A percentile compares a stretch with the other conserved stretches of the same genome.
Conservation (phyloP, 805 yeast species). For the Yamadazyma insecticola region DNA sequence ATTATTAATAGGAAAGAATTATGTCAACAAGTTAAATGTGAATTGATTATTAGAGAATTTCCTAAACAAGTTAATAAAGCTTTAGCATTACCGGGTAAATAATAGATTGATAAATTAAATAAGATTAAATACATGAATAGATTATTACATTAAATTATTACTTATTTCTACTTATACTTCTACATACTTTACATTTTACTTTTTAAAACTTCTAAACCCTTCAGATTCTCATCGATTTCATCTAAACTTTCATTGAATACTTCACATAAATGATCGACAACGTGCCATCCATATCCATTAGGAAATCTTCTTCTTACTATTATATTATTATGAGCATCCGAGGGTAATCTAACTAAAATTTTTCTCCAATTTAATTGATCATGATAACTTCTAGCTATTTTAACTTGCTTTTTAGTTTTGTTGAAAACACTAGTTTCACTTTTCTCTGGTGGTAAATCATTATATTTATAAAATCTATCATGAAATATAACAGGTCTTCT, state of each 20-base stretch:
- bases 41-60: conserved; percentile 77
- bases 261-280: conserved; percentile 35
- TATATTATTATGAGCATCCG: conserved; percentile 45
- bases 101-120: not conserved
- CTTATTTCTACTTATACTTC: too few relatives aligned
- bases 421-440: conserved; percentile 13
- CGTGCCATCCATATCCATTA: conserved; percentile 47
- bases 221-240: not conserved
- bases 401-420: conserved; percentile 34
- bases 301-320: conserved; percentile 39
- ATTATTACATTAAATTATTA: too few relatives aligned
- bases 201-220: conserved; percentile 2
- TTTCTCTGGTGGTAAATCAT: conserved; percentile 19
- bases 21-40: conserved; percentile 79
- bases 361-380: conserved; percentile 39
- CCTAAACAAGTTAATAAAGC: conserved; percentile 34
- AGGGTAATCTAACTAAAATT: conserved; percentile 38
- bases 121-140: too few relatives aligned
- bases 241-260: conserved; percentile 8
- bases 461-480: conserved; percentile 35
- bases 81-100: conserved; percentile 11
- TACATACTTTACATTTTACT: conserved; percentile 12
- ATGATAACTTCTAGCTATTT: conserved; percentile 40
- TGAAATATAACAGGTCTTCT: conserved; percentile 39
- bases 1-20: conserved; percentile 51